Base-by-base conservation (phyloP, 2,329 filamentous ascomycete genomes). In the Fusarium newnesense region DNA sequence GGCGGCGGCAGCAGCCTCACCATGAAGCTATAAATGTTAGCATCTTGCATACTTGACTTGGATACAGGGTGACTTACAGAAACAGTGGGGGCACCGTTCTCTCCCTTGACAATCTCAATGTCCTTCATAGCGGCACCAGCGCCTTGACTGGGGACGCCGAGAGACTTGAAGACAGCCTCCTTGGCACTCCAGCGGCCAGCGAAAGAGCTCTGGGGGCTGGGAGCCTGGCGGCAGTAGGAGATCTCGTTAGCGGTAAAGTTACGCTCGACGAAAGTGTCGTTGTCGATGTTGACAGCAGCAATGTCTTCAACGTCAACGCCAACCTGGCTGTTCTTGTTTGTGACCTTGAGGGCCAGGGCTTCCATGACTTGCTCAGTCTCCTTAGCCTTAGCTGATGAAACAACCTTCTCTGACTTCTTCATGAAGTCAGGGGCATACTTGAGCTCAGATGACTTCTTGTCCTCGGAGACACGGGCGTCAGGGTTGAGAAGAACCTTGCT, bases 151-250 rank as follows among this genome's bases (percentile, higher is more conserved):
- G 89, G 85, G 18, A 98, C 95, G 75, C 95, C 95, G 19, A 99
- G 87, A 42, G 94, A 95, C 90, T 99, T 99, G 89, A 99, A 99
- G 2, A 99, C 95, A 34, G 96, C 96, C 85, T 99, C 96, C 87
- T 99, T 99, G 40, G 96, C 96, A 78, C 93, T 96, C 96, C 96
- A 99, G 76, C 95, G 91, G 56, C 96, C 96, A 9, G 96, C 94
- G 83, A 98, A 99, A 58, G 94, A 97, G 75, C 95, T 94, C 80
- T 94, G 94, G 3, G 95, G 93, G 80, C 89, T 92, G 10, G 94
- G 85, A 21, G 94, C 92, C 79, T 92, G 90, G 73, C 88, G 88
- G 87, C 97, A 99, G 86, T 99, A 98, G 36, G 89, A 88, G 77
- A 95, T 93, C 85, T 99, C 96, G 56, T 87, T 85, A 21, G 87